Evolutionary conservation across 495 filamentous ascomycete genomes (phyloP), one percentile per base, ranked within the genome.

Genomic region (Rhypophila decipiens): DNA sequence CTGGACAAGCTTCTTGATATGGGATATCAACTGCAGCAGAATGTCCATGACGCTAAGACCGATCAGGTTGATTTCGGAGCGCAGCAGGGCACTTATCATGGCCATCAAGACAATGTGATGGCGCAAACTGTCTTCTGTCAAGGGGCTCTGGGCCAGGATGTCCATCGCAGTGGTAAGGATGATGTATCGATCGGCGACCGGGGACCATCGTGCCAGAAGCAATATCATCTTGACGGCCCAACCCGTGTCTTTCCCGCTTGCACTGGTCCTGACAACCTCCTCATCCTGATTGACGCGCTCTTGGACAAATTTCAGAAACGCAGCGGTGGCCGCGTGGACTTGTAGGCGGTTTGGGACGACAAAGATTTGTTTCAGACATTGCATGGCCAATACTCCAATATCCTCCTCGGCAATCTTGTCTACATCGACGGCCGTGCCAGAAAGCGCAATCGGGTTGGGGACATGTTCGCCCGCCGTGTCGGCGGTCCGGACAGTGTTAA

Each of bases 1-100:
- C 45, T 88, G 84, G 3, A 95, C 74, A 13, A 91, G 65, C 42
- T 78, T 73, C 46, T 88, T 78, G 51, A 87, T 84, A 47, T 93
- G 88, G 35, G 84, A 80, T 44, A 95, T 75, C 5, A 96, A 73
- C 17, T 87, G 86, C 18, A 91, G 69, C 17, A 95, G 70, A 5
- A 95, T 80, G 60, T 96, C 90, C 77, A 95, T 96, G 19, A 95
- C 85, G 56, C 88, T 95, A 34, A 96, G 72, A 1, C 90, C 90
- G 48, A 96, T 95, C 64, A 96, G 78, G 61, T 95, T 96, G 55
- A 95, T 82, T 23, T 88, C 79, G 0, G 90, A 95, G 46, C 83
- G 82, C 34, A 96, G 67, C n/a, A 95, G 71, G 46, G 84, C 87
- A 46, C 82, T 81, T 36, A 94, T 76, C 55, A 94, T 78, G 40